phyloP scores from a whole-genome alignment of 2,329 filamentous ascomycete species.

The Exophiala sp. region DNA sequence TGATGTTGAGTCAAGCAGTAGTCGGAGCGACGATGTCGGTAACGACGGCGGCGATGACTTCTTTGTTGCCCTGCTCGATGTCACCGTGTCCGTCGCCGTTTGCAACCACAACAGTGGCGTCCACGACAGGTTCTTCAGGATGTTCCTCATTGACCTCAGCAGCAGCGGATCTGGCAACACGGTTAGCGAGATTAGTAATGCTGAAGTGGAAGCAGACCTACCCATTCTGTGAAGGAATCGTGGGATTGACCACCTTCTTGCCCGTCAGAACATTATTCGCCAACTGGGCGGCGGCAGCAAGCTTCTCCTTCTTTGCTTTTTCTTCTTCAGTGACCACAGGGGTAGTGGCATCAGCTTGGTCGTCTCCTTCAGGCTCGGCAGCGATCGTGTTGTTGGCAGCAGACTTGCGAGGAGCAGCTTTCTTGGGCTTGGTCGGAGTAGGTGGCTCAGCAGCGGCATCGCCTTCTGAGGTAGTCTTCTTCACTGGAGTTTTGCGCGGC shows the following conservation, averaged over 20 bases:
- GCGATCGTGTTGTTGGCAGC: not conserved
- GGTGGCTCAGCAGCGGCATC: not conserved
- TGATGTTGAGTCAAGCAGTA: too few relatives aligned
- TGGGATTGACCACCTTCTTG: not conserved
- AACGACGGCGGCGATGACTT: not conserved
- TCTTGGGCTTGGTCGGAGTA: not conserved
- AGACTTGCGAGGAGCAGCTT: slow-evolving; percentile 7
- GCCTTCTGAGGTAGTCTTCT: slow-evolving; percentile 17
- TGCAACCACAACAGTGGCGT: not conserved
- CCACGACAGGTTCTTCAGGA: too few relatives aligned
- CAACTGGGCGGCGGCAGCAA: slow-evolving; percentile 2
- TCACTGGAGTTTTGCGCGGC: slow-evolving; percentile 19
- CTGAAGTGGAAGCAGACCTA: not conserved
- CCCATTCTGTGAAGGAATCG: not conserved
- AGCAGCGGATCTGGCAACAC: not conserved
- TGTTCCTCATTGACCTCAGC: too few relatives aligned
- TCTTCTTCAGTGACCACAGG: not conserved
- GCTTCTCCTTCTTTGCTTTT: slow-evolving; percentile 8
- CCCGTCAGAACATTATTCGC: slow-evolving; percentile 1
- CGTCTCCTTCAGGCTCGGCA: not conserved
- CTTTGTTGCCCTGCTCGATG: not conserved
- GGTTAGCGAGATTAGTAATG: too few relatives aligned
- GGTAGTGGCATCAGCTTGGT: not conserved
- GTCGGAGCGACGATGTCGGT: not conserved
- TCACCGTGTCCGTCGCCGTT: not conserved